Base-by-base conservation (phyloP, 2,329 filamentous ascomycete species). In the Penicillium sp. region DNA sequence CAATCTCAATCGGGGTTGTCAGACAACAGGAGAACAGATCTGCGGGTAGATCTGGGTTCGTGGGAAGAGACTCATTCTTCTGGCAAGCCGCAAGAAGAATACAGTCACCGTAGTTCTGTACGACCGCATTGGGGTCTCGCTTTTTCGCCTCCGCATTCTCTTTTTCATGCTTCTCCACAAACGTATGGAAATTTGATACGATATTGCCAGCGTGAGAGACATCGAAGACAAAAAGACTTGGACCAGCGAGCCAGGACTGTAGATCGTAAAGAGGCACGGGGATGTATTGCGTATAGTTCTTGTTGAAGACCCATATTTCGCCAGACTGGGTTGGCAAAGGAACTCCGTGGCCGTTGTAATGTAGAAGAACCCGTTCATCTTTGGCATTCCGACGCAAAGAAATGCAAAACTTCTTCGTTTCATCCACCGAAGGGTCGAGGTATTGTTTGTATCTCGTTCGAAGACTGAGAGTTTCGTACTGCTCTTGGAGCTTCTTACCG, bases 281-380 rank as follows among this genome's bases (percentile, higher is more conserved):
- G 37, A 99, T 99, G 71, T 99, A 99, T 75, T 99, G 94, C 0
- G 94, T 99, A 71, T 97, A 99, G 63, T 91, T 97, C 65, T 94
- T 93, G 75, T 99, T 99, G 74, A 99, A 99, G 5, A 97, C 95
- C 94, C 94, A 99, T 18, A 99, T 96, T 73, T 99, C 94, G 13
- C 94, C 94, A 4, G 93, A 97, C 3, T 90, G 87, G 0, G 94
- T 99, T 3, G 94, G 94, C 68, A 97, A 91, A 1, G 94, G 94
- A 10, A 99, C 94, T 43, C 94, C 94, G 72, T 99, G 94, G 14
- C 94, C 94, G 67, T 99, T 99, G 80, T 99, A 99, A 71, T 99
- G 94, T 66, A 99, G 91, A n/a, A 99, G 79, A 1, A 99, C 91
- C 46, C 94, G 83, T 77, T 99, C 94, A 54, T 97, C 92, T 73